Evolutionary conservation across 306 rosid genomes (phyloP).

Genomic region (Ziziphus jujuba): DNA sequence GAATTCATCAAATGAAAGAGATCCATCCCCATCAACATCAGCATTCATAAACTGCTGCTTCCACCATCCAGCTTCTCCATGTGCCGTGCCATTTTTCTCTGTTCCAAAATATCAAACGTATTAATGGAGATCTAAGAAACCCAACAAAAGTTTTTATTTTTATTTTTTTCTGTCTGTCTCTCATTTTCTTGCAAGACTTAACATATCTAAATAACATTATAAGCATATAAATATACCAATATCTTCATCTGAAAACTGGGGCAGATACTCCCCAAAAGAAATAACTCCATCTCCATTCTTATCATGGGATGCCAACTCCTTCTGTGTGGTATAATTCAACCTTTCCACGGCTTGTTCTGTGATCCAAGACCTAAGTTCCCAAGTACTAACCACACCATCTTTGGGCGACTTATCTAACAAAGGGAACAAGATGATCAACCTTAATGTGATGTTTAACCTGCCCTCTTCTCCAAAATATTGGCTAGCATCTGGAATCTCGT

Average conservation of each 20-base stretch:
- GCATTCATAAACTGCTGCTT: constrained; percentile 55
- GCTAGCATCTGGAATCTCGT: constrained; percentile 33
- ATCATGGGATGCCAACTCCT: constrained; percentile 46
- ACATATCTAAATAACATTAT: not conserved
- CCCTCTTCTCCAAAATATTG: constrained; percentile 36
- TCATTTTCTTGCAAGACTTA: not conserved
- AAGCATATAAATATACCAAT: constrained; percentile 36
- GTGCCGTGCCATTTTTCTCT: constrained; percentile 49
- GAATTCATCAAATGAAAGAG: constrained; percentile 60
- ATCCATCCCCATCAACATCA: constrained; percentile 52
- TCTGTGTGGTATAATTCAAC: constrained; percentile 37
- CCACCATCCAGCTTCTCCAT: constrained; percentile 94
- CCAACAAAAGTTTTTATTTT: not conserved
- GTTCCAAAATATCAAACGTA: not conserved
- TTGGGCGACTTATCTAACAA: constrained; percentile 53
- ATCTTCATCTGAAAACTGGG: constrained; percentile 53
- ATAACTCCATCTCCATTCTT: constrained; percentile 46
- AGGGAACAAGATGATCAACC: constrained; percentile 66
- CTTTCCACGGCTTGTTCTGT: constrained; percentile 45
- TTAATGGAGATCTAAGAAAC: no score
- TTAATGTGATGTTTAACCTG: constrained; percentile 54
- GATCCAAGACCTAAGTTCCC: constrained; percentile 58
- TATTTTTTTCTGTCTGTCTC: no score
- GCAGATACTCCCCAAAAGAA: constrained; percentile 65
- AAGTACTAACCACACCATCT: constrained; percentile 45